phyloP scores from a whole-genome alignment of 129 eudicot genomes.

The Centrapalus pauciflorus region DNA sequence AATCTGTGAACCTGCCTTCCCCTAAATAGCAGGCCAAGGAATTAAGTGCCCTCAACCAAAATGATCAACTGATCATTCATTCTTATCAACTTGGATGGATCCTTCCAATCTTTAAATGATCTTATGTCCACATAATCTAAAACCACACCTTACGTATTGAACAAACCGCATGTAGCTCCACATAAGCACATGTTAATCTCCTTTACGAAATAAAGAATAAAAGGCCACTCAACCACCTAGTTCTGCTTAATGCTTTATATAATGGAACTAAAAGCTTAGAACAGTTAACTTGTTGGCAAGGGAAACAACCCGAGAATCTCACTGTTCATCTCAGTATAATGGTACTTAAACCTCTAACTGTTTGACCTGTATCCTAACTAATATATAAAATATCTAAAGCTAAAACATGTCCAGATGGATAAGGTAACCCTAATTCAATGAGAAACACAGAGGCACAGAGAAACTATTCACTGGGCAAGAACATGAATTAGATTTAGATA shows the following conservation, averaged over 20 bases:
- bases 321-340: background rate
- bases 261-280: too few species aligned
- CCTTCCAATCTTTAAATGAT: too few species aligned
- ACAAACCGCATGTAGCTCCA: background rate
- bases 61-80: too few species aligned
- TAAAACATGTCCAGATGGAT: background rate
- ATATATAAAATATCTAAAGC: background rate
- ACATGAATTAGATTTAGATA: background rate
- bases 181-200: background rate
- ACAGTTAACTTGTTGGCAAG: too few species aligned
- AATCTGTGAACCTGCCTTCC: too few species aligned
- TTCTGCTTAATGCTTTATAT: background rate
- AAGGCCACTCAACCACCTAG: background rate
- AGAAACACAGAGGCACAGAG: background rate
- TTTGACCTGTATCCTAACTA: too few species aligned
- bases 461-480: background rate
- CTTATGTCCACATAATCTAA: background rate
- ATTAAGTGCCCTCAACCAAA: too few species aligned
- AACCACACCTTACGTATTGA: background rate
- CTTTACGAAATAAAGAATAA: background rate
- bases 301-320: background rate
- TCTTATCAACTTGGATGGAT: too few species aligned
- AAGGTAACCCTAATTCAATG: background rate
- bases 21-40: too few species aligned
- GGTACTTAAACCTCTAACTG: too few species aligned